Evolutionary conservation across 306 rosid species (phyloP), one percentile per base, ranked within the genome.

Genomic region (Sechiopsis laciniata): DNA sequence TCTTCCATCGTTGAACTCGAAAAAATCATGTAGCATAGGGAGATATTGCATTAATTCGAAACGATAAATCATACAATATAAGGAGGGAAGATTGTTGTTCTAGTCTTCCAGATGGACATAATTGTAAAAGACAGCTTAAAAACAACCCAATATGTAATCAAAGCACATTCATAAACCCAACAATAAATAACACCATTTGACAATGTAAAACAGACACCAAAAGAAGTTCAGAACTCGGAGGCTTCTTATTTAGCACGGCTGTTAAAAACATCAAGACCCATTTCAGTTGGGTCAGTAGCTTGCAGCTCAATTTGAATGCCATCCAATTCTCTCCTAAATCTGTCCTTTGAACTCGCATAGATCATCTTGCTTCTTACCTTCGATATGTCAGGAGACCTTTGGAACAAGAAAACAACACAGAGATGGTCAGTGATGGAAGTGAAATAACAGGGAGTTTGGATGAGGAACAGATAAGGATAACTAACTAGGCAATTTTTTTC

Each of bases 261-360:
- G 73, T 74, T 72, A 62, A 84, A 73, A 73, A 82, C 88, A 75
- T 85, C 88, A 40, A 82, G 78, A 51, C 73, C 84, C 82, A 85
- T 80, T 79, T 85, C 88, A 5, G 84, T 65, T 0, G 86, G 88
- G 62, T 85, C 88, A 12, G 88, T 82, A 14, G 88, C 88, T 75
- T 85, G 88, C 74, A 85, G 80, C 84, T 85, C 88, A 7, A 85
- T 52, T 83, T 85, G 88, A 75, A 64, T 64, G 52, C 71, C 71
- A 64, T 64, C 71, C 71, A 64, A 64, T 64, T 64, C 71, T 40
- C 71, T 64, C 17, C 26, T 64, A 40, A 64, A 64, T 52, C 40
- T 64, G 71, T 64, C 71, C 52, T 64, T 64, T 10, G 71, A 64
- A 9, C 71, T 64, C 37, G 71, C 71, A n/a, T 64, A 64, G 26